Evolutionary conservation across 1,139 yeast species (phyloP).

Genomic region (Candida albicans): DNA sequence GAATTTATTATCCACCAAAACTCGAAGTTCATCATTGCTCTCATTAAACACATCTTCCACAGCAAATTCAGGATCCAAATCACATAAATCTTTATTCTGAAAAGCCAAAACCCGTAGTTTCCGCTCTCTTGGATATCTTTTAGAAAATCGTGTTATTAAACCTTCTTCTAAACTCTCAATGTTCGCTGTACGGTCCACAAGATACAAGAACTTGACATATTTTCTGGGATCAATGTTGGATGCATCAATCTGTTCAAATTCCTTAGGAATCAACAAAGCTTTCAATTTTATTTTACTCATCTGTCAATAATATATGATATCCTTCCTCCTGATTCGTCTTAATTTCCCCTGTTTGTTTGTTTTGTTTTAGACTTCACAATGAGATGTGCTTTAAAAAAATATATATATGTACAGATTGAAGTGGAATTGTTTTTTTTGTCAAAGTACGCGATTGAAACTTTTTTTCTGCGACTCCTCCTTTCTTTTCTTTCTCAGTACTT

Average conservation of each 20-base stretch:
- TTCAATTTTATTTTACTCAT: slow-evolving; percentile 39
- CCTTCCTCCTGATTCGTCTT: no score
- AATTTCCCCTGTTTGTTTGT: no score
- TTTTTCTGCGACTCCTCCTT: no score
- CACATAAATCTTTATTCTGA: slow-evolving; percentile 67
- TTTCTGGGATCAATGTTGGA: slow-evolving; percentile 13
- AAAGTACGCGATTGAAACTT: no score
- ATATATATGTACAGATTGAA: no score
- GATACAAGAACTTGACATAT: slow-evolving; percentile 57
- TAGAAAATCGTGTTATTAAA: slow-evolving; percentile 37
- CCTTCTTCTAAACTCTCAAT: slow-evolving; percentile 44
- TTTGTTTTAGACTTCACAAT: no score
- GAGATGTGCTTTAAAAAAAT: no score
- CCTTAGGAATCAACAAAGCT: slow-evolving; percentile 38
- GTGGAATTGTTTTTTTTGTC: no score
- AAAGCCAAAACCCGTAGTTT: slow-evolving; percentile 53
- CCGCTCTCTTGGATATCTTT: slow-evolving; percentile 61
- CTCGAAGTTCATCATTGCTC: slow-evolving; percentile 54
- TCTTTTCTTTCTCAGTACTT: no score
- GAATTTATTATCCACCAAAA: slow-evolving; percentile 39
- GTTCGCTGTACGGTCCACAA: slow-evolving; percentile 52
- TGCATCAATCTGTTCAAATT: slow-evolving; percentile 19
- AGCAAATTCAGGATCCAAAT: slow-evolving; percentile 71
- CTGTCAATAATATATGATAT: neutral
- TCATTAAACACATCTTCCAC: slow-evolving; percentile 59